Conservation (phyloP, 768 basidiomycete genomes). For the Lactarius evosmus region DNA sequence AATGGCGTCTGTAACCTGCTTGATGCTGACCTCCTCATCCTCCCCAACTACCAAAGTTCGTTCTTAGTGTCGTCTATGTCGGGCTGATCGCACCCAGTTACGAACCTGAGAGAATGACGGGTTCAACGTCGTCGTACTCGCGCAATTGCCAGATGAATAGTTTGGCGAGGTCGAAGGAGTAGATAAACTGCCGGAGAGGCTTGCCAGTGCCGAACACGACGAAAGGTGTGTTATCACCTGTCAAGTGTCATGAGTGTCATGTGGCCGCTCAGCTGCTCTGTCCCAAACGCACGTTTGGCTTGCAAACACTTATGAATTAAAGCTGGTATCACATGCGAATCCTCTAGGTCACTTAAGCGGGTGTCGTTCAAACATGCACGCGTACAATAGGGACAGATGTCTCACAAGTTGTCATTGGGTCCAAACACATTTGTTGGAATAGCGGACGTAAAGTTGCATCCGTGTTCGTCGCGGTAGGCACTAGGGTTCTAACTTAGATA, state of each 20-base stretch:
- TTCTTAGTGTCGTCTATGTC: background rate
- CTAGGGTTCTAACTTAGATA: conserved; percentile 39
- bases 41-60: conserved; percentile 65
- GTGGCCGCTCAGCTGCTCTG: background rate
- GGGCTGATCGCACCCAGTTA: background rate
- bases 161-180: conserved; percentile 93
- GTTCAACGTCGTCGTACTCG: conserved; percentile 90
- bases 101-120: conserved; percentile 84
- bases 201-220: conserved; percentile 87
- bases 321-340: conserved; percentile 92
- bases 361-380: background rate
- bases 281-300: conserved; percentile 66
- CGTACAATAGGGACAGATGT: conserved; percentile 26
- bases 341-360: conserved; percentile 69
- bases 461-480: conserved; percentile 94
- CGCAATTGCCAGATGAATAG: conserved; percentile 91
- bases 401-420: conserved; percentile 86
- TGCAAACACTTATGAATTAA: conserved; percentile 91
- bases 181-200: conserved; percentile 96
- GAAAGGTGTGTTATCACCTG: conserved; percentile 71
- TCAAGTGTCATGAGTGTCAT: conserved; percentile 40
- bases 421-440: conserved; percentile 99
- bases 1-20: conserved; percentile 85
- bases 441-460: conserved; percentile 91
- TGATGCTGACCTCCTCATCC: conserved; percentile 92